Percentiles rank a stretch among this genome's conserved stretches.
phyloP scores from a whole-genome alignment of 139 green algal species.

The Trebouxia sp. region DNA sequence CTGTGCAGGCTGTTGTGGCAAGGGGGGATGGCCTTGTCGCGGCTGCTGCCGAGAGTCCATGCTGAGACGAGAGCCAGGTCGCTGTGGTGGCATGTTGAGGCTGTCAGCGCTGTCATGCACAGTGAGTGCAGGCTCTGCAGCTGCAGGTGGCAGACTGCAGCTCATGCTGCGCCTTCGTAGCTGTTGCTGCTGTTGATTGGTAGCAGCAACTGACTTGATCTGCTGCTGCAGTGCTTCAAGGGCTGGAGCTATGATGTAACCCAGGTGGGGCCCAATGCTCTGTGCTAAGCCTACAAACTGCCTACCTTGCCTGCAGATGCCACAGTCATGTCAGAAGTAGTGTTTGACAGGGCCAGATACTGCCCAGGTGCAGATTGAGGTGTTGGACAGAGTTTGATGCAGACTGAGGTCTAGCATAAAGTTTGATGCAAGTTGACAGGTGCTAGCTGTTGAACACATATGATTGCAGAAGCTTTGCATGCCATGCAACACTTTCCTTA shows the following conservation, averaged over 20 bases:
- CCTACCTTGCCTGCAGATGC: conserved; percentile 7
- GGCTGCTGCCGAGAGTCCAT: neutral
- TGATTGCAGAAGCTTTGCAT: no score
- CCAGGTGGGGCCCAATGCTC: conserved; percentile 20
- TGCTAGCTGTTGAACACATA: no score
- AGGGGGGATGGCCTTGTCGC: neutral
- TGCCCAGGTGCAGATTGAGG: no score
- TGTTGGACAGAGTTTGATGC: no score
- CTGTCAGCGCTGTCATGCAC: conserved; percentile 9
- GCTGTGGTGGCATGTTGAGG: neutral
- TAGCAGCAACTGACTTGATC: conserved; percentile 16
- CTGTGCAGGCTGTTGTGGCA: neutral
- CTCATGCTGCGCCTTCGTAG: neutral
- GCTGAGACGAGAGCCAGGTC: neutral
- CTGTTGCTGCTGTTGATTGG: conserved; percentile 5
- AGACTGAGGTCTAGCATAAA: no score
- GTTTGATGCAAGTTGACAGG: no score
- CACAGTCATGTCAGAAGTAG: neutral
- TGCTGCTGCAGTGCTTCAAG: neutral
- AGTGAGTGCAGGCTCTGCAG: conserved; percentile 7
- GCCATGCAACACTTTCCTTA: no score
- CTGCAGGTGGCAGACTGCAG: neutral
- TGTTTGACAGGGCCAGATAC: neutral
- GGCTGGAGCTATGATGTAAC: conserved; percentile 17
- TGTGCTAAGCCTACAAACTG: conserved; percentile 5